Evolutionary conservation across 345 rosid genomes (phyloP), one percentile per base, ranked within the genome.

Genomic region (Anacardium occidentale): DNA sequence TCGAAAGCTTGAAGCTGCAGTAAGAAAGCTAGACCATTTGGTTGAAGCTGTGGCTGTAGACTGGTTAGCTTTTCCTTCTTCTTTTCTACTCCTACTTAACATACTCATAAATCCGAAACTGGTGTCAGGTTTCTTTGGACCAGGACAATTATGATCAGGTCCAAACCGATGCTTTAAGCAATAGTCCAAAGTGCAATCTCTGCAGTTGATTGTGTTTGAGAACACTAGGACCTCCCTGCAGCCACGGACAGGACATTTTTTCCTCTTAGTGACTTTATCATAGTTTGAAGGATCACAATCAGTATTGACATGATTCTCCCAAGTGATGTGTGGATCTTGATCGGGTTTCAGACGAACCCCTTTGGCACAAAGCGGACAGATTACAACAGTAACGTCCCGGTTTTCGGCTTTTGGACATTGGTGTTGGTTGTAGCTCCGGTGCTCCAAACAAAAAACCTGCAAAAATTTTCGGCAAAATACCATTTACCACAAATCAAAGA

Each of bases 111-210:
- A 92, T 4, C 89, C 79, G 63, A 88, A 88, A 62, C 86, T 78
- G 0, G 82, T 37, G 1, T 87, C 93, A 29, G 81, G 83, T 70
- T 86, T 88, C 89, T 83, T 91, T 0, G 97, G 96, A 34, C 99
- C 98, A 1, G 93, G 75, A 67, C 99, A 95, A 52, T 45, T 81
- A 77, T 95, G 99, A 71, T 90, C 98, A 67, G 85, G 89, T 69
- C 97, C 96, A 78, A 95, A 92, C 62, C 99, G 89, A 72, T 92
- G 99, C 85, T 89, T 91, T 85, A 95, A 82, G 76, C 99, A 95
- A 76, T 95, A 97, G 71, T 95, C 96, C 4, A 79, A n/a, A 0
- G 72, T 71, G 72, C 98, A 95, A 73, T 92, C 98, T 85, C 91
- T 81, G 74, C 99, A 95, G 73, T 82, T 91, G 51, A 95, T 88